Evolutionary conservation across 2,329 filamentous ascomycete species (phyloP).

Genomic region (Clonostachys byssicola): DNA sequence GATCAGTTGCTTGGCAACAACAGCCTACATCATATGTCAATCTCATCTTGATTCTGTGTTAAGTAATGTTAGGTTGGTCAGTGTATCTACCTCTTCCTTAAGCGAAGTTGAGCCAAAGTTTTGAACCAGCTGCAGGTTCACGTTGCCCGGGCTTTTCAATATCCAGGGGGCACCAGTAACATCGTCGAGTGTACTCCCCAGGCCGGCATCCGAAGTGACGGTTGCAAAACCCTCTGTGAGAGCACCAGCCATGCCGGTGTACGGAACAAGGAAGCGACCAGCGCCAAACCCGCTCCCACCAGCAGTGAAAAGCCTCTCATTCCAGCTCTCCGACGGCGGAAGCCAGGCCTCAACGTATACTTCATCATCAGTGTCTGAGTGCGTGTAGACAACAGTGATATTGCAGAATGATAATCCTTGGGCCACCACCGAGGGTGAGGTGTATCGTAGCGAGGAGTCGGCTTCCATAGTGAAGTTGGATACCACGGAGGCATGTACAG

Average conservation of each 20-base stretch:
- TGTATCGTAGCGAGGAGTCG: slow-evolving; percentile 5
- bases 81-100: slow-evolving; percentile 12
- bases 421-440: slow-evolving; percentile 14
- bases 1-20: slow-evolving; percentile 33
- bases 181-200: no score
- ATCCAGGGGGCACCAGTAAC: slow-evolving; percentile 1
- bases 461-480: slow-evolving; percentile 7
- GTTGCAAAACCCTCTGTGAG: slow-evolving; percentile 9
- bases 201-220: slow-evolving; percentile 7
- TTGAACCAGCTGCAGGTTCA: slow-evolving; percentile 12
- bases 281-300: slow-evolving; percentile 21
- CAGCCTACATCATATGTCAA: slow-evolving; percentile 13
- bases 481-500: not conserved
- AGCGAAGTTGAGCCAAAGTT: slow-evolving; percentile 14
- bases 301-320: slow-evolving; percentile 17
- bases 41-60: no score
- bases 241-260: slow-evolving; percentile 5
- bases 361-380: slow-evolving; percentile 1
- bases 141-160: slow-evolving; percentile 9
- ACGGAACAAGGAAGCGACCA: slow-evolving; percentile 5
- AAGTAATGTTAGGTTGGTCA: not conserved
- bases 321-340: slow-evolving; percentile 14
- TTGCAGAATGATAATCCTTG: slow-evolving; percentile 10
- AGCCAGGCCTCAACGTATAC: slow-evolving; percentile 12
- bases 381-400: slow-evolving; percentile 6